These are phyloP conservation scores for Liriodendron chinense DNA, from an alignment of 164 flowering plant species.

Conservation along the genomic window DNA sequence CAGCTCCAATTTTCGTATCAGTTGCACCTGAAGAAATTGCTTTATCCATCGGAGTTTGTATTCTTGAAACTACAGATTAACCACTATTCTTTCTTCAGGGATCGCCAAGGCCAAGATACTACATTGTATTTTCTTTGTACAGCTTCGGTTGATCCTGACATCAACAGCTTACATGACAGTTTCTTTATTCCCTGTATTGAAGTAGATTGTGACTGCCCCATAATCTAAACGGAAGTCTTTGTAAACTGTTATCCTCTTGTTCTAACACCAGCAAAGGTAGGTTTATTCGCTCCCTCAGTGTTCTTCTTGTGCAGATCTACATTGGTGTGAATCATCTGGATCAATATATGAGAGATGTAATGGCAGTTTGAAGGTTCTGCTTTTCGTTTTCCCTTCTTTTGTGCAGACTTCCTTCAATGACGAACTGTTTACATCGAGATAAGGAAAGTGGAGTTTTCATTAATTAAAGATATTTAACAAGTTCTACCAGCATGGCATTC, in stretches of 20 bases:
- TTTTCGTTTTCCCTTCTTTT: background rate
- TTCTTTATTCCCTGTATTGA: slow-evolving; percentile 7
- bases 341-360: background rate
- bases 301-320: background rate
- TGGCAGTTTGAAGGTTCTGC: background rate
- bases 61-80: slow-evolving; percentile 22
- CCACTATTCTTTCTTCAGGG: slow-evolving; percentile 28
- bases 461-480: background rate
- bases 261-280: slow-evolving; percentile 5
- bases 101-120: slow-evolving; percentile 22
- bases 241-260: background rate
- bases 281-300: slow-evolving; percentile 1
- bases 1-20: slow-evolving; percentile 7
- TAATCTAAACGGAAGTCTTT: slow-evolving; percentile 5
- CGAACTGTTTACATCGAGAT: background rate
- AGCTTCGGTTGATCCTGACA: slow-evolving; percentile 26
- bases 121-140: slow-evolving; percentile 34
- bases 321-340: background rate
- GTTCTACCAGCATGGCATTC: background rate
- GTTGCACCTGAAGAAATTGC: slow-evolving; percentile 12
- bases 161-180: slow-evolving; percentile 29
- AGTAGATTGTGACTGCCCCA: background rate
- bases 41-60: slow-evolving; percentile 22
- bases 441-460: background rate
- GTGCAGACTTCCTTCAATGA: background rate